Percentiles rank a stretch among this genome's conserved stretches.
phyloP scores from a whole-genome alignment of 2,329 filamentous ascomycete genomes.

The Macrophomina phaseolina region DNA sequence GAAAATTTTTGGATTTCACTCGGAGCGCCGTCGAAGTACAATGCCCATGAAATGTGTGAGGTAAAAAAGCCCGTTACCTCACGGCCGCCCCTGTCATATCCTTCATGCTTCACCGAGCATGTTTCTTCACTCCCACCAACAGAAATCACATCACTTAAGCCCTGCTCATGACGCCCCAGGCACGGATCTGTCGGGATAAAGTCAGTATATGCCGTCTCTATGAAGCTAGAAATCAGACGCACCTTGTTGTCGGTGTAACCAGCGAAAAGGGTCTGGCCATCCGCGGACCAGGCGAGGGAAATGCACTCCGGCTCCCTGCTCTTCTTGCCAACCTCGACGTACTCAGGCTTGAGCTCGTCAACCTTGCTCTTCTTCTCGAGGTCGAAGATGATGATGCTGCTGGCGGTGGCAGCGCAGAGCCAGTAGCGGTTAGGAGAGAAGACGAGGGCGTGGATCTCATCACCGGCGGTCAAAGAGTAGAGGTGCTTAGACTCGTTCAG shows the following conservation, averaged over 20 bases:
- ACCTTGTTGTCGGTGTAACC: slow-evolving; percentile 98
- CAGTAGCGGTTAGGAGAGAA: slow-evolving; percentile 99
- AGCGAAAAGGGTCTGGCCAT: slow-evolving; percentile 98
- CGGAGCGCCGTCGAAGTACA: slow-evolving; percentile 50
- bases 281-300: slow-evolving; percentile 94
- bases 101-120: slow-evolving; percentile 27
- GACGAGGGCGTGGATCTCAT: slow-evolving; percentile 99
- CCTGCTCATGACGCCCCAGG: slow-evolving; percentile 51
- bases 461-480: slow-evolving; percentile 98
- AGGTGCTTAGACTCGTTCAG: slow-evolving; percentile 99
- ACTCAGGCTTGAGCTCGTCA: slow-evolving; percentile 99
- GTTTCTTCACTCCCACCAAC: slow-evolving; percentile 26
- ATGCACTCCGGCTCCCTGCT: slow-evolving; percentile 98
- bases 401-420: slow-evolving; percentile 97
- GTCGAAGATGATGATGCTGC: slow-evolving; percentile 99
- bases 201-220: neutral
- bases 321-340: slow-evolving; percentile 97
- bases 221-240: slow-evolving; percentile 32
- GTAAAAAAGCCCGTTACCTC: slow-evolving; percentile 28
- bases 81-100: slow-evolving; percentile 28
- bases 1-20: slow-evolving; percentile 50
- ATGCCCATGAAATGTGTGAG: slow-evolving; percentile 28
- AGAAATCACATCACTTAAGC: slow-evolving; percentile 41
- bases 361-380: slow-evolving; percentile 99
- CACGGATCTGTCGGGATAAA: slow-evolving; percentile 38